phyloP scores from a whole-genome alignment of 352 stramenopile species.

The Pythium aristosporum region DNA sequence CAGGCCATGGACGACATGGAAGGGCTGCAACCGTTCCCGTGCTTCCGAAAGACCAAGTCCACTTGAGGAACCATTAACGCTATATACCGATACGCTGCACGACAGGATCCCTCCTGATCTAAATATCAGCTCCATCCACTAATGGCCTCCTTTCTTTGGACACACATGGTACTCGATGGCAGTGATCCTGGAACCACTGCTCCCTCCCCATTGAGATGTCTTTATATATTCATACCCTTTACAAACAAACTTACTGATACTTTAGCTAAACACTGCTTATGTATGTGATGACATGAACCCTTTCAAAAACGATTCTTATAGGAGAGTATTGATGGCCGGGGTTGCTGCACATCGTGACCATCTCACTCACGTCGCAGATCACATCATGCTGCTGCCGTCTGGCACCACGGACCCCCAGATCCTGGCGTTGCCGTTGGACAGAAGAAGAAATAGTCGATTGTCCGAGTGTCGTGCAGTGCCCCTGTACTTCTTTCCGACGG shows the following conservation, averaged over 20 bases:
- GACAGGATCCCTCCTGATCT: slow-evolving; percentile 28
- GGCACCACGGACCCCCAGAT: too few relatives aligned
- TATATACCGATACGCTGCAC: not conserved
- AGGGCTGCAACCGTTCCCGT: slow-evolving; percentile 50
- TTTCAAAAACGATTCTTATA: too few relatives aligned
- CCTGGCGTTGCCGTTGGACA: too few relatives aligned
- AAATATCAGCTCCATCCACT: too few relatives aligned
- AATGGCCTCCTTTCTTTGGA: not conserved
- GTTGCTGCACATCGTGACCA: too few relatives aligned
- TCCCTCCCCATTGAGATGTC: not conserved
- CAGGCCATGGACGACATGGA: slow-evolving; percentile 48
- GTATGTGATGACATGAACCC: too few relatives aligned
- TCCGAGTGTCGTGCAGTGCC: not conserved
- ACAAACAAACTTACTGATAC: not conserved
- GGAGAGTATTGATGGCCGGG: too few relatives aligned
- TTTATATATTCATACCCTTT: not conserved
- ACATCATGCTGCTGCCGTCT: too few relatives aligned
- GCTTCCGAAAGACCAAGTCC: slow-evolving; percentile 27
- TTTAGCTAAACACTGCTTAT: too few relatives aligned
- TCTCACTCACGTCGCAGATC: too few relatives aligned
- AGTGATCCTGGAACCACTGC: slow-evolving; percentile 1
- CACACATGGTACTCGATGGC: not conserved
- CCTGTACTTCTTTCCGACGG: not conserved
- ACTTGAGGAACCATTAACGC: too few relatives aligned
- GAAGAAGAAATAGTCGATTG: too few relatives aligned